These are phyloP conservation scores for Eugenia klotzschiana DNA, from an alignment of 441 rosid genomes.

Conservation along the genomic window DNA sequence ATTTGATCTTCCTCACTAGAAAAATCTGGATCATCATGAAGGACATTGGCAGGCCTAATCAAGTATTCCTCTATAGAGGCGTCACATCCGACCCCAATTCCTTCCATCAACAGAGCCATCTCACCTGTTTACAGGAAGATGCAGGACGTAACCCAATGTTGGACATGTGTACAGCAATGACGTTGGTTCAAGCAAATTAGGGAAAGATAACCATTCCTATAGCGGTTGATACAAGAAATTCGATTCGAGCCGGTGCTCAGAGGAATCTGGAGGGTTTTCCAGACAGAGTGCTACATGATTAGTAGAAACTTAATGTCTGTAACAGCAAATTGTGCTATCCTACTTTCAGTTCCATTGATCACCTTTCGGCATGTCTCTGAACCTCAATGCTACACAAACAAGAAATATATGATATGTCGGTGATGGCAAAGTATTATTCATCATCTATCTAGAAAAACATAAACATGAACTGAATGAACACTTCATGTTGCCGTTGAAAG, in stretches of 20 bases:
- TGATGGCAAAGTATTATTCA: background rate
- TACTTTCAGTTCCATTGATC: background rate
- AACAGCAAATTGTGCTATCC: background rate
- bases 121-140: constrained; percentile 26
- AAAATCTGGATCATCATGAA: constrained; percentile 25
- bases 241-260: background rate
- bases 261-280: background rate
- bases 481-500: background rate
- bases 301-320: background rate
- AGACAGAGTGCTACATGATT: background rate
- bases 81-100: constrained; percentile 44
- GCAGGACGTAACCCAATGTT: background rate
- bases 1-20: constrained; percentile 45
- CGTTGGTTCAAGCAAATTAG: background rate
- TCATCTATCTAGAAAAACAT: background rate
- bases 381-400: background rate
- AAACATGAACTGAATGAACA: background rate
- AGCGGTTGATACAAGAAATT: background rate
- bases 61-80: constrained; percentile 52
- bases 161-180: background rate
- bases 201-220: background rate
- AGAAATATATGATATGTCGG: background rate
- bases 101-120: constrained; percentile 60
- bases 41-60: constrained; percentile 35
- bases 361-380: background rate